A percentile compares a stretch with the other conserved stretches of the same genome.
Conservation (phyloP, 176 grass and related monocot genomes). For the Triticum aestivum region DNA sequence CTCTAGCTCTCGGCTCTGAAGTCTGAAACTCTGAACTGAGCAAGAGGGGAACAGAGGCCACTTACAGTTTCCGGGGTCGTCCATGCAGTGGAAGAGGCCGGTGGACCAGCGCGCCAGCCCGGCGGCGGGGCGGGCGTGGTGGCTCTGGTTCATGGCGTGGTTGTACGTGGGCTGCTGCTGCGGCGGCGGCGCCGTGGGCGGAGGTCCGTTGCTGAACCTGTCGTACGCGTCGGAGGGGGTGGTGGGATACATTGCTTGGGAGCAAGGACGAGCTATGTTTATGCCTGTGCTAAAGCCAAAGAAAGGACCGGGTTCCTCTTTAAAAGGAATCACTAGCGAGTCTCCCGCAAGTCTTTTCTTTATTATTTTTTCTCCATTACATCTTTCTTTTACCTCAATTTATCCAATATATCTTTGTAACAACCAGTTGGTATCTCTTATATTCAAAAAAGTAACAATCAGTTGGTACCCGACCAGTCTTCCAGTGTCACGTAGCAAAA, state of each 20-base stretch:
- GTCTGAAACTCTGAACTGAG: not conserved
- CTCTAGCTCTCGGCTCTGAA: not conserved
- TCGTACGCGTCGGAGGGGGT: constrained; percentile 42
- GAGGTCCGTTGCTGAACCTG: constrained; percentile 27
- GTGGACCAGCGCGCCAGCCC: constrained; percentile 70
- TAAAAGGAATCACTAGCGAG: not conserved
- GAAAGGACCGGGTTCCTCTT: not conserved
- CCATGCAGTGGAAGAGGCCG: constrained; percentile 95
- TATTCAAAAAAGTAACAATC: not conserved
- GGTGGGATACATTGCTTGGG: constrained; percentile 62
- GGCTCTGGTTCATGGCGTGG: constrained; percentile 22
- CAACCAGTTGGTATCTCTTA: not conserved
- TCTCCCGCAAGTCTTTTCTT: not conserved
- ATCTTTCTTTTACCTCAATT: too few species aligned
- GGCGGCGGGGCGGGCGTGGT: constrained; percentile 11
- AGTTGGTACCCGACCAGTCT: not conserved
- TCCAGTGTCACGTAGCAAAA: not conserved
- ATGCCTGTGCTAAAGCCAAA: not conserved
- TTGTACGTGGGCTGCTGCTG: constrained; percentile 39
- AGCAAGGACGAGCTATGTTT: not conserved
- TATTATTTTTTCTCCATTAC: not conserved
- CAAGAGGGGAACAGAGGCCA: not conserved
- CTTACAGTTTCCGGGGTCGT: constrained; percentile 95
- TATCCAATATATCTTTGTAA: too few species aligned
- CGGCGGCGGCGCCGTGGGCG: constrained; percentile 33